These are phyloP conservation scores for Trichoderma aggressivum DNA, from an alignment of 2,329 filamentous ascomycete species.

Conservation along the genomic window DNA sequence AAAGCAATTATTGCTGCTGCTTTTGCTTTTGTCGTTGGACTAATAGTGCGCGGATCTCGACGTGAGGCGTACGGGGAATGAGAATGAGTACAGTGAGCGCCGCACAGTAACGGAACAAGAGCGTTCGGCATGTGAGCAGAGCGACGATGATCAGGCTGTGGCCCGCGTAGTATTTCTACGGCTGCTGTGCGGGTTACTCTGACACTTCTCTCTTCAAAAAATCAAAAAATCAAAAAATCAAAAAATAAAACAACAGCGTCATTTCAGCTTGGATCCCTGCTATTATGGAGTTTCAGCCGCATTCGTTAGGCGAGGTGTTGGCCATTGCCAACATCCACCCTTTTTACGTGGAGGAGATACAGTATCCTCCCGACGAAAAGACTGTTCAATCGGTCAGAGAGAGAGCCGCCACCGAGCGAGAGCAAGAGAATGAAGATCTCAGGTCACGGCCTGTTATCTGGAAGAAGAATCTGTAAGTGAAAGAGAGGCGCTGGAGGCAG, in stretches of 20 bases:
- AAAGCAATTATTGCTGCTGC: background rate
- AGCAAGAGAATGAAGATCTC: background rate
- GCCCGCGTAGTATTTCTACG: background rate
- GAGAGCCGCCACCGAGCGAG: background rate
- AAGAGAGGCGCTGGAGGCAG: background rate
- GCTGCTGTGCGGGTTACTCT: background rate
- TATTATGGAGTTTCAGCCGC: constrained; percentile 19
- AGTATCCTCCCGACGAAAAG: constrained; percentile 31
- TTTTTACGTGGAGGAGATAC: constrained; percentile 29
- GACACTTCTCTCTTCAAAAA: background rate
- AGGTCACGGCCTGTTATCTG: constrained; percentile 21
- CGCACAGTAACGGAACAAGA: background rate
- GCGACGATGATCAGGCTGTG: background rate
- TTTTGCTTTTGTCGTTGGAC: background rate
- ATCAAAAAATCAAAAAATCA: too few relatives aligned
- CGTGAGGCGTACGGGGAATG: background rate
- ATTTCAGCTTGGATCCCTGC: background rate
- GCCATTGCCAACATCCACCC: constrained; percentile 35
- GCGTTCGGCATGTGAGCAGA: background rate
- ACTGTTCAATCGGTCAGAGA: constrained; percentile 16
- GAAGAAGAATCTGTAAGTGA: constrained; percentile 27
- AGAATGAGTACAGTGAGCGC: background rate
- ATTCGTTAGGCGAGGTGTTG: constrained; percentile 32
- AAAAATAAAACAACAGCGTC: background rate
- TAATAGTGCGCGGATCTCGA: background rate